Conservation (phyloP, 352 stramenopile species). For the Blastocystis sp. region DNA sequence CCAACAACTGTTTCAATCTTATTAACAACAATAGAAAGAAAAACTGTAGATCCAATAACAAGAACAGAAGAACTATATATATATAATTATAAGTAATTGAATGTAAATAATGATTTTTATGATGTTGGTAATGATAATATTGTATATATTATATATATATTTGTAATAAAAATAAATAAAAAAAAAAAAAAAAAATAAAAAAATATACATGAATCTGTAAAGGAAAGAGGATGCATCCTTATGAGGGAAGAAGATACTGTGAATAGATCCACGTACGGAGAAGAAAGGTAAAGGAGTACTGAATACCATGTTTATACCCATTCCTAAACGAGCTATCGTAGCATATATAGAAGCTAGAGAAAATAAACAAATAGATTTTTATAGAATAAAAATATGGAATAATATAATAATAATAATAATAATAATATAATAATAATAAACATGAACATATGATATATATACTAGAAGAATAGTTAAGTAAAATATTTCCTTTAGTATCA, state of each 20-base stretch:
- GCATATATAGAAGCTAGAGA: constrained; percentile 10
- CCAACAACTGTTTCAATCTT: constrained; percentile 34
- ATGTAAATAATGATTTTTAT: too few species aligned
- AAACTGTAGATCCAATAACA: constrained; percentile 15
- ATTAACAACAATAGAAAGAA: constrained; percentile 18
- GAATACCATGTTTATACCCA: constrained; percentile 26
- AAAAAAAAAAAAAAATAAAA: neutral
- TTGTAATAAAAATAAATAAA: too few species aligned
- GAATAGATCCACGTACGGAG: constrained; percentile 19
- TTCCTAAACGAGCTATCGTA: constrained; percentile 18
- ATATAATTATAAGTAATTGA: too few species aligned
- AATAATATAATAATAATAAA: too few species aligned
- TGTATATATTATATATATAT: too few species aligned
- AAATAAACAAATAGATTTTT: too few species aligned
- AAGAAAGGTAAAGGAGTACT: constrained; percentile 34
- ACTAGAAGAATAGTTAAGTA: too few species aligned
- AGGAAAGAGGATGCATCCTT: neutral
- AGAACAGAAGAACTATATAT: constrained; percentile 10
- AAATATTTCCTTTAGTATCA: constrained; percentile 26
- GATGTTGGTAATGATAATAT: too few species aligned
- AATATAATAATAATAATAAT: too few species aligned
- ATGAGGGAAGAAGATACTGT: constrained; percentile 24
- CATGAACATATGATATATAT: too few species aligned
- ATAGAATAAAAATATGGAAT: too few species aligned
- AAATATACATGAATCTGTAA: constrained; percentile 12